Evolutionary conservation across 257 asterid genomes (phyloP).

Genomic region (Ligustrum vulgare): DNA sequence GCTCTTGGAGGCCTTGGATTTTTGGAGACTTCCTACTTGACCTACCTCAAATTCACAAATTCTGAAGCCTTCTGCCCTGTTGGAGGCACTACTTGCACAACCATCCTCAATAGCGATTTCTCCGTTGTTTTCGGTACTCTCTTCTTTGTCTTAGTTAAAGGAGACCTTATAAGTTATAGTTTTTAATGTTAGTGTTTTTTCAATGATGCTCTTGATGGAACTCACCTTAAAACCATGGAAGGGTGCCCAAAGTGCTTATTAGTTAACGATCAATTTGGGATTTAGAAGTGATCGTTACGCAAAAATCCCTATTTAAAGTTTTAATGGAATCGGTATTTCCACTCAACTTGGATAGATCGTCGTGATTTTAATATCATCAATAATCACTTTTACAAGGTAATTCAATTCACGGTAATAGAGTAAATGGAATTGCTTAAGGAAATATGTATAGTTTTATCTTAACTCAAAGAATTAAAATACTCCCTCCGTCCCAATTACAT

Average conservation of each 20-base stretch:
- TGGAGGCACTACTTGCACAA: conserved; percentile 64
- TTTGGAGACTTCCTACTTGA: conserved; percentile 84
- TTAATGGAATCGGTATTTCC: background rate
- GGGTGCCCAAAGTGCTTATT: background rate
- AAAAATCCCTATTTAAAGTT: background rate
- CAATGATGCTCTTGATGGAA: background rate
- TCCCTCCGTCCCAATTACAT: too few species aligned
- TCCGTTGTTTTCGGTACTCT: conserved; percentile 70
- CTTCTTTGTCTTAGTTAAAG: background rate
- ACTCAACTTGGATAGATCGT: background rate
- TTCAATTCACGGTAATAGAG: background rate
- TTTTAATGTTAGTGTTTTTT: background rate
- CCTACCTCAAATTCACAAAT: conserved; percentile 66
- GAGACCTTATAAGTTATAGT: background rate
- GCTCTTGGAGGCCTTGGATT: conserved; percentile 84
- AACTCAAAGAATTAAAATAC: background rate
- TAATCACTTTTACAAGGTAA: background rate
- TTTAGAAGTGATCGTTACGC: background rate
- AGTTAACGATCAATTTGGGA: background rate
- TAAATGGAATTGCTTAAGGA: background rate
- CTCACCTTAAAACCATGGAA: background rate
- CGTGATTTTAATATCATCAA: background rate
- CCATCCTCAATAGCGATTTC: conserved; percentile 75
- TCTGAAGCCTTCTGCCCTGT: conserved; percentile 84
- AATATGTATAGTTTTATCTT: background rate